Conservation (phyloP, 139 green algal species). For the Zygnema circumcarinatum region DNA sequence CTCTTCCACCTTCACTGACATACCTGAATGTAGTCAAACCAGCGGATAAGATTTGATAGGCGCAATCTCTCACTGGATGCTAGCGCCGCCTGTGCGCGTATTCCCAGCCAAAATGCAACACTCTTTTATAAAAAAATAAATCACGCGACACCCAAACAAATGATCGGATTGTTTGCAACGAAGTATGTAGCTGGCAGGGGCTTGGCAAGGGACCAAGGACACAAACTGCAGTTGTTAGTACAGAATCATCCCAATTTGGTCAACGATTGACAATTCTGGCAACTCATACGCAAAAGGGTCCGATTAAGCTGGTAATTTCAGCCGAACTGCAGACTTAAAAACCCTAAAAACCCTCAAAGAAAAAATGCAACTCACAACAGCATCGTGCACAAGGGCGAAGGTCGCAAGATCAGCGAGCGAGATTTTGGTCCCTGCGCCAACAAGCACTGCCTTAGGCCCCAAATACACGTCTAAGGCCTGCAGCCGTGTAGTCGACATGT, state of each 20-base stretch:
- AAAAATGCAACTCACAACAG: constrained; percentile 3
- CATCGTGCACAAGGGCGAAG: neutral
- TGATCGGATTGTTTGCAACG: too few relatives aligned
- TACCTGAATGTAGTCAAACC: constrained; percentile 47
- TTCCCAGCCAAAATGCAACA: too few relatives aligned
- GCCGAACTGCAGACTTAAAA: too few relatives aligned
- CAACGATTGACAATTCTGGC: too few relatives aligned
- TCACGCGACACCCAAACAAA: too few relatives aligned
- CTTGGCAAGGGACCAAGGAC: too few relatives aligned
- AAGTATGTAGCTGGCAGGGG: too few relatives aligned
- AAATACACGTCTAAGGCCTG: neutral
- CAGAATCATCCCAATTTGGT: too few relatives aligned
- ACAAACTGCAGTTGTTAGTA: too few relatives aligned
- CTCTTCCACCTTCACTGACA: neutral
- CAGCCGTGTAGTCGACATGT: neutral
- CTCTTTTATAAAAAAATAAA: too few relatives aligned
- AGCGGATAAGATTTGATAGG: constrained; percentile 7
- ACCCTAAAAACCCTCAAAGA: neutral
- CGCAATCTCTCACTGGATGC: neutral
- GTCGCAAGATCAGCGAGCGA: constrained; percentile 14
- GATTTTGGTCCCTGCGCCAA: constrained; percentile 27
- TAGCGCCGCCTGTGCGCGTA: neutral
- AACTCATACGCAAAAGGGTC: too few relatives aligned
- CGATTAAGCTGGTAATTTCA: too few relatives aligned
- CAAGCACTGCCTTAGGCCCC: constrained; percentile 5